Evolutionary conservation across 306 rosid species (phyloP).

Genomic region (Vigna radiata): DNA sequence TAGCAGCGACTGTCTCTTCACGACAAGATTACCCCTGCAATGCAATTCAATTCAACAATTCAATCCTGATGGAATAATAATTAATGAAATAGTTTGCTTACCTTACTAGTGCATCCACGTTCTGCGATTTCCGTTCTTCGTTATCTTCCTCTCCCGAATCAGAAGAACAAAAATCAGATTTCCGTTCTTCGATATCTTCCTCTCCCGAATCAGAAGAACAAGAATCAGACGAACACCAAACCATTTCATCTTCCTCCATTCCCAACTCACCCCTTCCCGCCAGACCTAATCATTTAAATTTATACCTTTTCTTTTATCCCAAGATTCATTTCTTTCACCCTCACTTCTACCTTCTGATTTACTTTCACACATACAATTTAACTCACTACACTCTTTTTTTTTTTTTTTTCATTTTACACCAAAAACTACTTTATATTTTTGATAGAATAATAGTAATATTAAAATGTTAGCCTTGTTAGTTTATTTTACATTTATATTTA

Average conservation of each 20-base stretch:
- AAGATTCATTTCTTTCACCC: too few species aligned
- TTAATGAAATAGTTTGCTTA: constrained; percentile 40
- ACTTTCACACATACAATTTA: too few species aligned
- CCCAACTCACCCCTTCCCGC: constrained; percentile 33
- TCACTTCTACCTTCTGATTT: too few species aligned
- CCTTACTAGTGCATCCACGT: constrained; percentile 89
- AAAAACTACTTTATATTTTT: too few species aligned
- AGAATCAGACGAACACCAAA: constrained; percentile 62
- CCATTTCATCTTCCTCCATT: constrained; percentile 56
- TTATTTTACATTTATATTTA: too few species aligned
- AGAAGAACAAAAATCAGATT: constrained; percentile 52
- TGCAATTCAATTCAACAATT: background rate
- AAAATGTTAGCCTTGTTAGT: too few species aligned
- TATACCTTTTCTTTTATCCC: background rate
- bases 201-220: constrained; percentile 62
- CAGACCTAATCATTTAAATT: constrained; percentile 22
- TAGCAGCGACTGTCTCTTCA: constrained; percentile 81
- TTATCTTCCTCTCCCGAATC: constrained; percentile 50
- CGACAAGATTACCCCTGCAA: constrained; percentile 72
- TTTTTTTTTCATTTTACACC: too few species aligned
- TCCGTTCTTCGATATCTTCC: constrained; percentile 47
- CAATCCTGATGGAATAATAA: background rate
- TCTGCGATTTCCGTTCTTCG: constrained; percentile 71
- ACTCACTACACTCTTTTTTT: too few species aligned
- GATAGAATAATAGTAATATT: too few species aligned